Conservation (phyloP, 2,329 filamentous ascomycete genomes). For the Anthostomella pinea region DNA sequence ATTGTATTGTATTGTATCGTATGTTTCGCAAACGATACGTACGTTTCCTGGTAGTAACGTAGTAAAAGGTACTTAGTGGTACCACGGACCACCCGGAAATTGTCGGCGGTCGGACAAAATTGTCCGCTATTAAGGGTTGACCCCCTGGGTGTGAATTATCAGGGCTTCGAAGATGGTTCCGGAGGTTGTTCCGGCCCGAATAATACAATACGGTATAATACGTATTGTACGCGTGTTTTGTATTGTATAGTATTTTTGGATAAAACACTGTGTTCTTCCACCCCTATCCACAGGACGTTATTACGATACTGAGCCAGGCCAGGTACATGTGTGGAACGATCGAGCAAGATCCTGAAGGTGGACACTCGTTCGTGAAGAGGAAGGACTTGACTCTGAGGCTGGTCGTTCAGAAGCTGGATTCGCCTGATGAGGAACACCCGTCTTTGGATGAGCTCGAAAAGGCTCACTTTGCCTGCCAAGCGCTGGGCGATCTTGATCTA, state of each 20-base stretch:
- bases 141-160: no score
- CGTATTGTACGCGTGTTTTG: conserved; percentile 1
- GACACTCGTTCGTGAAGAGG: conserved; percentile 36
- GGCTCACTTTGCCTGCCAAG: conserved; percentile 31
- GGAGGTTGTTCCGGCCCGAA: no score
- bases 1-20: no score
- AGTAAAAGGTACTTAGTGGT: no score
- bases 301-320: conserved; percentile 35
- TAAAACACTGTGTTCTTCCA: conserved; percentile 34
- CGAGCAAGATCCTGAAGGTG: conserved; percentile 35
- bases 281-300: no score
- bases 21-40: no score
- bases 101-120: no score
- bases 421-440: conserved; percentile 32
- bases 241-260: conserved; percentile 28
- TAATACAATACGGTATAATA: no score
- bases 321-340: conserved; percentile 39
- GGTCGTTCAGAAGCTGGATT: conserved; percentile 38
- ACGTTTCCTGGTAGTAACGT: no score
- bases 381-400: conserved; percentile 34
- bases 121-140: no score
- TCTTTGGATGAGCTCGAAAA: conserved; percentile 38
- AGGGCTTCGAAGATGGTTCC: no score
- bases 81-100: no score
- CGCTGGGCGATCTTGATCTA: conserved; percentile 32